A percentile compares a stretch with the other conserved stretches of the same genome.
phyloP scores from a whole-genome alignment of 495 filamentous ascomycete genomes.

The Penicillium taxi region DNA sequence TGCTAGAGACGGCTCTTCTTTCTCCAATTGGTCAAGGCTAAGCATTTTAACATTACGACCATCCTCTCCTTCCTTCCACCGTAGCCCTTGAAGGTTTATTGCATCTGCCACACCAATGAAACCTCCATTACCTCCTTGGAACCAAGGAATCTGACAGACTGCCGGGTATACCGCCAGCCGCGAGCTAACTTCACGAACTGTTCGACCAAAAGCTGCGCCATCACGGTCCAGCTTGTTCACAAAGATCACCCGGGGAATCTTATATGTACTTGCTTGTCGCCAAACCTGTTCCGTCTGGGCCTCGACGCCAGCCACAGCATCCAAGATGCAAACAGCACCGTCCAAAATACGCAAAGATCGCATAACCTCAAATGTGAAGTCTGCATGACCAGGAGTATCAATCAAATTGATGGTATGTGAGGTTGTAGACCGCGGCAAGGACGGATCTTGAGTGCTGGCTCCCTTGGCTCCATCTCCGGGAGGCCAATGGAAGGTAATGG shows the following conservation, averaged over 20 bases:
- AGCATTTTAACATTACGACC: slow-evolving; percentile 53
- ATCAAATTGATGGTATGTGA: slow-evolving; percentile 83
- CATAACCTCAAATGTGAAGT: slow-evolving; percentile 97
- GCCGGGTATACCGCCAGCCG: slow-evolving; percentile 78
- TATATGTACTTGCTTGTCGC: slow-evolving; percentile 76
- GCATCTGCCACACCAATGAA: slow-evolving; percentile 81
- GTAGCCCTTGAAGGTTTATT: slow-evolving; percentile 49
- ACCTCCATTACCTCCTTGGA: slow-evolving; percentile 60
- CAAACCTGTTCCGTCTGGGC: slow-evolving; percentile 98
- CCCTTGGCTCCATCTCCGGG: slow-evolving; percentile 29
- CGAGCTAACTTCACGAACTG: slow-evolving; percentile 74
- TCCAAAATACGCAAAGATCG: slow-evolving; percentile 89
- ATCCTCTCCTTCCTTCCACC: slow-evolving; percentile 55
- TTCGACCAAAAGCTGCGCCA: slow-evolving; percentile 81
- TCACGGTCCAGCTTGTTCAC: slow-evolving; percentile 96
- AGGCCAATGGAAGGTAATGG: slow-evolving; percentile 91
- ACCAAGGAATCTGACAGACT: slow-evolving; percentile 94
- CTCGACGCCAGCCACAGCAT: slow-evolving; percentile 94
- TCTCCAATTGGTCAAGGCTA: slow-evolving; percentile 42
- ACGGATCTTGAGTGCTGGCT: slow-evolving; percentile 15
- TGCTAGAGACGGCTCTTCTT: slow-evolving; percentile 46
- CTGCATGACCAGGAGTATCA: slow-evolving; percentile 94
- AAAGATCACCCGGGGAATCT: slow-evolving; percentile 79
- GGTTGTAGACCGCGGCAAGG: slow-evolving; percentile 28
- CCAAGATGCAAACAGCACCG: slow-evolving; percentile 90